Percentiles rank a stretch among this genome's conserved stretches.
Conservation (phyloP, 257 asterid species). For the Asclepias syriaca region DNA sequence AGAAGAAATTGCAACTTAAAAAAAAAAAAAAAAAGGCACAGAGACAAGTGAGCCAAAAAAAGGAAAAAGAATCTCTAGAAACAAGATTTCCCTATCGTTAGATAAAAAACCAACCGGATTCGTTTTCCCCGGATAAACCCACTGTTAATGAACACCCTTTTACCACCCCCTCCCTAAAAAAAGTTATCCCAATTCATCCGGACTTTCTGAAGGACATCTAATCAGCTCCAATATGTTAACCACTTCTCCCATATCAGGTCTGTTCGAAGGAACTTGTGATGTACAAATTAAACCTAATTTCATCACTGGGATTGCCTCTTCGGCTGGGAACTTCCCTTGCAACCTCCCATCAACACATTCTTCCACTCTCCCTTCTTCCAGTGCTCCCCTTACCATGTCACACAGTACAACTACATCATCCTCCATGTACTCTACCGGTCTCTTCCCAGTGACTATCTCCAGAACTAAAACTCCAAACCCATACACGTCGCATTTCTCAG, state of each 20-base stretch:
- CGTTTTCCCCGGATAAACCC: constrained; percentile 43
- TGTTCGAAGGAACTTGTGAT: constrained; percentile 82
- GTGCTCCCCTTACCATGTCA: constrained; percentile 83
- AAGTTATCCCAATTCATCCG: constrained; percentile 53
- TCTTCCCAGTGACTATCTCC: constrained; percentile 70
- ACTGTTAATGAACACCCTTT: constrained; percentile 5
- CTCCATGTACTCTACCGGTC: constrained; percentile 93
- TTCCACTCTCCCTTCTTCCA: constrained; percentile 73
- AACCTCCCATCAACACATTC: constrained; percentile 65
- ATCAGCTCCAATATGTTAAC: constrained; percentile 79
- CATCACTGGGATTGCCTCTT: constrained; percentile 80
- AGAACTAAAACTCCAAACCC: constrained; percentile 76
- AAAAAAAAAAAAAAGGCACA: constrained; percentile 22
- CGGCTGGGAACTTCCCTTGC: constrained; percentile 68
- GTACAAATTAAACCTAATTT: constrained; percentile 83
- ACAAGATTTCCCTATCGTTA: constrained; percentile 23
- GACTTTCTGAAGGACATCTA: constrained; percentile 57
- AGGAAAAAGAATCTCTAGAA: constrained; percentile 18
- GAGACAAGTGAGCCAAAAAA: constrained; percentile 5
- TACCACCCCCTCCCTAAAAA: constrained; percentile 9
- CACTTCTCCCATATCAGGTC: constrained; percentile 89
- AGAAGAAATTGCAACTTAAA: constrained; percentile 25
- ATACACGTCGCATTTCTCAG: constrained; percentile 81
- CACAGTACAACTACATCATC: constrained; percentile 85
- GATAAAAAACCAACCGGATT: constrained; percentile 40